Evolutionary conservation across 179 eudicot species (phyloP), one percentile per base, ranked within the genome.

Genomic region (Corrigiola litoralis): DNA sequence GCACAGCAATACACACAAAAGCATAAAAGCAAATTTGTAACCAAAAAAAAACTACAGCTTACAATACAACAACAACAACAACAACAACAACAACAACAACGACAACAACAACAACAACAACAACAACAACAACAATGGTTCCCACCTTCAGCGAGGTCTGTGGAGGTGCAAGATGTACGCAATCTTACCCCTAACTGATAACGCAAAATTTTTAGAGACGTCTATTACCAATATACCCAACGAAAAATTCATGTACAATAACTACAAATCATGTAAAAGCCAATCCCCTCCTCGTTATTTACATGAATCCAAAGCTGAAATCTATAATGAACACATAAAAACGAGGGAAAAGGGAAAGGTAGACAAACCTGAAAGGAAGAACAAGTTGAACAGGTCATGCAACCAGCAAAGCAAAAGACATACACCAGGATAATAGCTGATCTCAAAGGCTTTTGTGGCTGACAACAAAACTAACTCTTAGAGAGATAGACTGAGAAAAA

Each of bases 381-480:
- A 61, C 57, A 54, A 53, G 57, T 12, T 59, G 67, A 72, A 66
- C 41, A 46, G 29, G 32, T 59, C 5, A 65, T 14, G 44, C 32
- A 33, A 67, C 13, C 16, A 59, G 36, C 16, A 34, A 47, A 27
- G 31, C 18, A 16, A 37, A 13, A 46, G 36, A 53, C 21, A 72
- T 16, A 53, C 61, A 28, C 33, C 64, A 24, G 18, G 16, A 60
- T 41, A 60, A 32, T 44, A 36, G 54, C 68, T 75, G 32, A 53
- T 46, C 34, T 31, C 49, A 50, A 38, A 25, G 67, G 50, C 41
- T 50, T 58, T 12, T 75, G 72, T 67, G 77, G 77, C 44, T 34
- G 63, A 47, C 58, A 70, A 53, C n/a, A 53, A 42, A 65, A 37
- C 55, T 37, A 41, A 66, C 38, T 33, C 17, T 72, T 36, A 12